A percentile compares a stretch with the other conserved stretches of the same genome.
Conservation (phyloP, 148 eudicot genomes). For the Rhododendron ovatum region DNA sequence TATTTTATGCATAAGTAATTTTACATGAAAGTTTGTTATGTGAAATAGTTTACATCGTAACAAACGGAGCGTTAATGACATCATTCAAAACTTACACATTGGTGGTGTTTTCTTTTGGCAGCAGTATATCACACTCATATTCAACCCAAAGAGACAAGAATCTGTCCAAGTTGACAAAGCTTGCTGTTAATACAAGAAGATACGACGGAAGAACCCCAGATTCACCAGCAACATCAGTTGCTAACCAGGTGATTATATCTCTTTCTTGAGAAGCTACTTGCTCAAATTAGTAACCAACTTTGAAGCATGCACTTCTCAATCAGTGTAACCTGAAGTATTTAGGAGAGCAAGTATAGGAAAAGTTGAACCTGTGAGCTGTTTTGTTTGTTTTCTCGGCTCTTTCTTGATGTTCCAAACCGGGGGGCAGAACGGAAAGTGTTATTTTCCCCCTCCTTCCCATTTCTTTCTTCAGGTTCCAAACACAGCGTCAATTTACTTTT, state of each 20-base stretch:
- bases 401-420: background rate
- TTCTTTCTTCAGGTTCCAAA: background rate
- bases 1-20: background rate
- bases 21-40: background rate
- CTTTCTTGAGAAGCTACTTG: background rate
- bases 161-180: slow-evolving; percentile 69
- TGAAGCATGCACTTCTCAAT: background rate
- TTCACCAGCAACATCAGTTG: slow-evolving; percentile 77
- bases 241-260: slow-evolving; percentile 55
- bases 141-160: slow-evolving; percentile 64
- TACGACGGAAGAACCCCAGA: slow-evolving; percentile 54
- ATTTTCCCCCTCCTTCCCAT: background rate
- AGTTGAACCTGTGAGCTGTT: background rate
- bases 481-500: background rate
- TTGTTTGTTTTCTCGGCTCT: background rate
- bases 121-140: slow-evolving; percentile 60
- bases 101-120: slow-evolving; percentile 23
- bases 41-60: background rate
- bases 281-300: background rate
- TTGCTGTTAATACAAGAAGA: slow-evolving; percentile 55
- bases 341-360: background rate
- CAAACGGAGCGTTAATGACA: background rate
- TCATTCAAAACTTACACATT: slow-evolving; percentile 1
- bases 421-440: background rate
- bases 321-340: background rate